phyloP scores from a whole-genome alignment of 2,329 filamentous ascomycete genomes.

The Orbilia quercus region DNA sequence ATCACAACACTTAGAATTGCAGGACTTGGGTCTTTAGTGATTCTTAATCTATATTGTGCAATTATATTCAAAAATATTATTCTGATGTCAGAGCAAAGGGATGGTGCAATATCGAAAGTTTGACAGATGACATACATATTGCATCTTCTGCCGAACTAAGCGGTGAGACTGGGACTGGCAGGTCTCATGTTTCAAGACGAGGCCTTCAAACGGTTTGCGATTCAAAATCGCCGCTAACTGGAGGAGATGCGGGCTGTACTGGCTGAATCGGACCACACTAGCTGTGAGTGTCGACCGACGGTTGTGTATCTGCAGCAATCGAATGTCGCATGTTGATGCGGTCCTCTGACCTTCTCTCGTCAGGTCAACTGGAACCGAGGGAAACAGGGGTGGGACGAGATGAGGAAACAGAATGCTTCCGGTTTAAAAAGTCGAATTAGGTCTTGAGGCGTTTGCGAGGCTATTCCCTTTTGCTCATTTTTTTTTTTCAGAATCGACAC shows the following conservation, averaged over 20 bases:
- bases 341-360: constrained; percentile 18
- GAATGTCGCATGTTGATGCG: constrained; percentile 50
- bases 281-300: neutral
- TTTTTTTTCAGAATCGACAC: constrained; percentile 24
- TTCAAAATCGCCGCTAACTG: constrained; percentile 29
- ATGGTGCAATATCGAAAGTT: constrained; percentile 32
- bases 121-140: constrained; percentile 12
- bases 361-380: constrained; percentile 51
- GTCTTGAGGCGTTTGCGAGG: constrained; percentile 25
- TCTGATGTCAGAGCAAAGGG: too few relatives aligned
- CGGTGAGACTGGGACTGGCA: neutral
- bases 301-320: constrained; percentile 53
- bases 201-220: constrained; percentile 48
- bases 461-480: constrained; percentile 13
- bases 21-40: too few relatives aligned
- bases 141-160: constrained; percentile 11
- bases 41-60: too few relatives aligned
- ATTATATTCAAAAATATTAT: too few relatives aligned
- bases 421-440: constrained; percentile 40
- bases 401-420: constrained; percentile 33
- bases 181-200: constrained; percentile 36
- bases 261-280: neutral
- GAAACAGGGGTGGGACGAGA: constrained; percentile 44
- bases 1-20: too few relatives aligned
- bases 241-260: constrained; percentile 2